phyloP scores from a whole-genome alignment of 2,329 filamentous ascomycete species.

The Trichophaea hybrida region DNA sequence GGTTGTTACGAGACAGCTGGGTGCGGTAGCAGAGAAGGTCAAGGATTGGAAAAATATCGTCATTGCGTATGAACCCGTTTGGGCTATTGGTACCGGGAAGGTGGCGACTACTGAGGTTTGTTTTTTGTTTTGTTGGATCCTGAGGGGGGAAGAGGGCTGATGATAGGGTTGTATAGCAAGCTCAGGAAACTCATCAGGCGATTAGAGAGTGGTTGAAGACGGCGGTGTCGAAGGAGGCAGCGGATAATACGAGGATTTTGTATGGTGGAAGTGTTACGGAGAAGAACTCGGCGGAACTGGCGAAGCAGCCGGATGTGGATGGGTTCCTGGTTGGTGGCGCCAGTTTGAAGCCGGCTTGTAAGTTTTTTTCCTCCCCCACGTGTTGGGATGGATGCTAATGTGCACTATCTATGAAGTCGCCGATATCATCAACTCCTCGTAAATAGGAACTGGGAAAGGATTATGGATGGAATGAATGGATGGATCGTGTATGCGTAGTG shows the following conservation, averaged over 20 bases:
- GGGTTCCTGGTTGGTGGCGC: constrained; percentile 23
- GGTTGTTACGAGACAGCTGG: constrained; percentile 71
- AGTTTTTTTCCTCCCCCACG: constrained; percentile 4
- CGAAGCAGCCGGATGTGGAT: constrained; percentile 87
- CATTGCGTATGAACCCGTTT: constrained; percentile 97
- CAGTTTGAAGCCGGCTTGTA: constrained; percentile 21
- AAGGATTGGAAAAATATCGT: constrained; percentile 89
- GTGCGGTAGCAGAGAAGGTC: constrained; percentile 56
- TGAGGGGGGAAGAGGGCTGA: not conserved
- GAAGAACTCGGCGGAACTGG: constrained; percentile 93
- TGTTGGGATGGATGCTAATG: not conserved
- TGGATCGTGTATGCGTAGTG: no score
- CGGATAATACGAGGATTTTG: constrained; percentile 81
- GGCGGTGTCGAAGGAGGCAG: constrained; percentile 56
- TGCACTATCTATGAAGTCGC: constrained; percentile 4
- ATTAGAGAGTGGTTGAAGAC: constrained; percentile 75
- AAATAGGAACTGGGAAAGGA: not conserved
- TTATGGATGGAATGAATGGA: not conserved
- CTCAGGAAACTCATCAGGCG: constrained; percentile 82
- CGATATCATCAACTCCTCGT: constrained; percentile 17
- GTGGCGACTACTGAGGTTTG: constrained; percentile 24
- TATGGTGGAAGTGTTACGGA: constrained; percentile 94
- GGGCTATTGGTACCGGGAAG: constrained; percentile 51
- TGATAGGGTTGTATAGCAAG: constrained; percentile 40
- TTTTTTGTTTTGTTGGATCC: not conserved